Base-by-base conservation (phyloP, 495 filamentous ascomycete genomes). In the Cercophora newfieldiana region DNA sequence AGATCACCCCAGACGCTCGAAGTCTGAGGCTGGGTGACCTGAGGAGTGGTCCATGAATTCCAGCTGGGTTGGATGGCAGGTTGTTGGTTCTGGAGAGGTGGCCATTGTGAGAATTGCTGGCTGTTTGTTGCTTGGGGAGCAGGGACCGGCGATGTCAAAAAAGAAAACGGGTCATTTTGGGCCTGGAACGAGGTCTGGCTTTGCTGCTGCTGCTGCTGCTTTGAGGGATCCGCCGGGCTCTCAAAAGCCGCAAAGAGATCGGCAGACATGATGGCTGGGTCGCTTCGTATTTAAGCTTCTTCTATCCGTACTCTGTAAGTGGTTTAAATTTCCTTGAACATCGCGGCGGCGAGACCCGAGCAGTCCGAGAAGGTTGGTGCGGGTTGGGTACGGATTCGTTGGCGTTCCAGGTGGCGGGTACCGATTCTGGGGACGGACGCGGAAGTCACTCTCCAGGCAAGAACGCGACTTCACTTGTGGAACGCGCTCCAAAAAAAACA, bases 171-270 rank as follows among this genome's bases (percentile, higher is more conserved):
- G 56, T 71, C 75, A 26, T 55, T 56, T 16, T 63, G 16, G 3
- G 64, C 48, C 14, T 64, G 29, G 29, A 28, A 1, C 5, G 18
- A 26, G 3, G 8, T 26, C 18, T 29, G 8, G 3, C 33, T 31
- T 12, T n/a, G n/a, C n/a, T 68, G 71, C 29, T 72, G 71, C 21
- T 69, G 68, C 64, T 75, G 71, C 22, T 71, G 63, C 22, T 66
- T 56, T n/a, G 73, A 51, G 29, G 64, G 68, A 29, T 71, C 58
- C 21, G 78, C 56, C 61, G 73, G 61, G 65, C 77, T 79, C 66
- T 87, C 89, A 69, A 93, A 93, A 57, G 87, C 88, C 57, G 89
- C 88, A 44, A 90, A 86, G 37, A 93, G 82, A 68, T 92, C 90
- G 58, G 88, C 86, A 50, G 90, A 93, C 90, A 93, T 93, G 24